Conservation (phyloP, 345 rosid genomes). For the Carallia pectinifolia region DNA sequence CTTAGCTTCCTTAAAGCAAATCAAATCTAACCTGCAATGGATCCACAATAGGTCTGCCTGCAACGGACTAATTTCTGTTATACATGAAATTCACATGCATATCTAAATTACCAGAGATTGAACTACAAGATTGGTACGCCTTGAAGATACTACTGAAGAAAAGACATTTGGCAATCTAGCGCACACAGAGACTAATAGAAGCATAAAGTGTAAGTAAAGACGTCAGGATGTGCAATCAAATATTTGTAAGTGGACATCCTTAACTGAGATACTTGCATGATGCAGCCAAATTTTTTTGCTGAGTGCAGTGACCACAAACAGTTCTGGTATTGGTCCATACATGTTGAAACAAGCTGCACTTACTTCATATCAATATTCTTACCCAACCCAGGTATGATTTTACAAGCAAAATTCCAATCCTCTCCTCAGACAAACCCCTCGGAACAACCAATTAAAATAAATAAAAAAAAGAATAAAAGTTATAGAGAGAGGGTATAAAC, state of each 20-base stretch:
- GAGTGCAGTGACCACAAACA: too few relatives aligned
- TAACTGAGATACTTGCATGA: not conserved
- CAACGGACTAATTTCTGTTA: conserved; percentile 21
- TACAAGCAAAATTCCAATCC: conserved; percentile 1
- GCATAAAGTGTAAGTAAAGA: not conserved
- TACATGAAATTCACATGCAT: not conserved
- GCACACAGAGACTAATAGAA: not conserved
- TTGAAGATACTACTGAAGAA: not conserved
- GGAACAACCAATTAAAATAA: not conserved
- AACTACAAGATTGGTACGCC: not conserved
- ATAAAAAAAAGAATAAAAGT: not conserved
- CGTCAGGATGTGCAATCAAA: not conserved
- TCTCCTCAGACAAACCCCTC: not conserved
- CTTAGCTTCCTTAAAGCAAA: conserved; percentile 45
- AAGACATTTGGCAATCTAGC: not conserved
- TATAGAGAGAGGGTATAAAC: too few relatives aligned
- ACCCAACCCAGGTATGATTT: not conserved
- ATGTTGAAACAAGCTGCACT: not conserved
- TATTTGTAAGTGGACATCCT: not conserved
- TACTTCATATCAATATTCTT: not conserved
- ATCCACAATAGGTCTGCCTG: conserved; percentile 64
- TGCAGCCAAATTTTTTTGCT: not conserved
- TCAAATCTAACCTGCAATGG: conserved; percentile 58
- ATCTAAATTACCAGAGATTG: not conserved
- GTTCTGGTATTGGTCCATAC: not conserved